Evolutionary conservation across 306 rosid genomes (phyloP), one percentile per base, ranked within the genome.

Genomic region (Canavalia gladiata): DNA sequence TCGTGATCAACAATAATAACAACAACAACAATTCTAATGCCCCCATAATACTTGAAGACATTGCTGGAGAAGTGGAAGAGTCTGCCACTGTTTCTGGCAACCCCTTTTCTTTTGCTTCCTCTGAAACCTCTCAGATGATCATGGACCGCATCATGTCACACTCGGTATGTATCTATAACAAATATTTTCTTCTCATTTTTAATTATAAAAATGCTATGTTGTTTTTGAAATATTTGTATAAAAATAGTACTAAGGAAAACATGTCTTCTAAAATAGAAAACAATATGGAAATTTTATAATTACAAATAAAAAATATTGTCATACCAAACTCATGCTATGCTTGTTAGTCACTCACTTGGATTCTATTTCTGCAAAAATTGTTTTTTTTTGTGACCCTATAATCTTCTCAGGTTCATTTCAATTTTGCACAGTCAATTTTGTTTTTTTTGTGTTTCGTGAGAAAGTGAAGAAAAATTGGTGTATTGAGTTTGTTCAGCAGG

Each of bases 131-230:
- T 5, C 99, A 91, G 87, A 90, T 93, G 91, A 91, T 95, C 46
- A 87, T 95, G 96, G 99, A 95, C 52, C 92, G 99, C 7, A 95
- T 95, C 46, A 89, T 95, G 94, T 91, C 98, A 1, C 99, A 95
- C 80, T 95, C 99, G 87, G 99, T 95, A 83, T 47, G 45, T 56
- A 46, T 10, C 2, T 37, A 2, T 18, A 18, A 18, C 25, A 18
- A 18, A 18, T 18, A 18, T 18, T 18, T 18, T 18, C 25, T 18
- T 18, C 25, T 18, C 25, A 18, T 18, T 18, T 18, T 18, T 18
- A 18, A 18, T 18, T 18, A 18, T 18, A 18, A 18, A 18, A 18
- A 18, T 18, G 25, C 25, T 18, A 18, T 18, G 25, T 18, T 18
- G 25, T 18, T 18, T 18, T 18, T 18, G 25, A 18, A 18, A 18